phyloP scores from a whole-genome alignment of 1,284 basidiomycete species.

The Peniophora sp. region DNA sequence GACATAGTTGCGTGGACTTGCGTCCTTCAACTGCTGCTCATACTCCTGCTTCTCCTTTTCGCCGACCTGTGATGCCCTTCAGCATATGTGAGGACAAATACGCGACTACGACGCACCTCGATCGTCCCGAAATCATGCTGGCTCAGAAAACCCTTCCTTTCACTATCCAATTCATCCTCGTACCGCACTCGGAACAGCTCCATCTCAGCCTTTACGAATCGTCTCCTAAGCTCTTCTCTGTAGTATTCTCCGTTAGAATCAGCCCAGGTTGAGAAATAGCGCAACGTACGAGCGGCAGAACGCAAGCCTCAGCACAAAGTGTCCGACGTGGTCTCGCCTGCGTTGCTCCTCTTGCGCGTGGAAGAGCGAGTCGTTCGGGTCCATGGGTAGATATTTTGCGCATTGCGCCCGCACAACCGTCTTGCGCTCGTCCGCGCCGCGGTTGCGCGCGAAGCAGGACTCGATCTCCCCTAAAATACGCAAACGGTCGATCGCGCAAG shows the following conservation, averaged over 20 bases:
- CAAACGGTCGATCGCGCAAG: conserved; percentile 83
- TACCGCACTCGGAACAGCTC: conserved; percentile 83
- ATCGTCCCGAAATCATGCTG: conserved; percentile 80
- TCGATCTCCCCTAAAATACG: conserved; percentile 94
- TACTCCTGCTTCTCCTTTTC: conserved; percentile 50
- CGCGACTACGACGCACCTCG: conserved; percentile 33
- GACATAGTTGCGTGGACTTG: conserved; percentile 18
- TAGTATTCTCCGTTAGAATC: not conserved
- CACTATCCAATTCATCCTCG: conserved; percentile 57
- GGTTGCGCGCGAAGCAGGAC: conserved; percentile 81
- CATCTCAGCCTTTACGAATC: conserved; percentile 88
- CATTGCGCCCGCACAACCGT: conserved; percentile 52
- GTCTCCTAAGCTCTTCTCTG: conserved; percentile 85
- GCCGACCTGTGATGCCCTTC: conserved; percentile 38
- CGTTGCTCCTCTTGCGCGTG: conserved; percentile 60
- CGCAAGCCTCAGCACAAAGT: conserved; percentile 92
- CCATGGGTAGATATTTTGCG: conserved; percentile 68
- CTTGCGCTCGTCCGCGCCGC: conserved; percentile 72
- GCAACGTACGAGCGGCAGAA: conserved; percentile 88
- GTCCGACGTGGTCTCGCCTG: conserved; percentile 83
- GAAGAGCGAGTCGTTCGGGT: conserved; percentile 46
- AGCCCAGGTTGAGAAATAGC: not conserved
- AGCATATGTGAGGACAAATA: not conserved
- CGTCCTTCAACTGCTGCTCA: conserved; percentile 42
- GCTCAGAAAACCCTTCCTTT: conserved; percentile 67